Evolutionary conservation across 1,284 basidiomycete species (phyloP), one percentile per base, ranked within the genome.

Genomic region (Psilocybe mexicana): DNA sequence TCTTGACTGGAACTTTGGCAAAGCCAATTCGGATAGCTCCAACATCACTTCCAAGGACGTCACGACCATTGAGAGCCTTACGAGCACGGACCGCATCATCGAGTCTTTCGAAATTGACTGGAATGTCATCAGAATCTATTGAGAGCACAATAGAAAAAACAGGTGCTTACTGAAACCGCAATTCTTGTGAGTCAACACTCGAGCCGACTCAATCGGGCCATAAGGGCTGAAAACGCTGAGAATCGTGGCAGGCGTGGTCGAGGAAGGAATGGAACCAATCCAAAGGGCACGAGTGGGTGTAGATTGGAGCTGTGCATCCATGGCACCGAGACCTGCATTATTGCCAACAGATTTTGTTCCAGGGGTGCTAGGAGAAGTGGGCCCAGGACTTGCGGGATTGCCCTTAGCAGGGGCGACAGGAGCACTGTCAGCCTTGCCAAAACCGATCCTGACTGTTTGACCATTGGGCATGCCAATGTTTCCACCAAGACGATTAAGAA

Each of bases 21-120:
- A 95, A 99, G 1, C 96, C 96, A 61, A 98, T 97, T 45, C 94
- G 89, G 63, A 98, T 94, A 26, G 95, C 91, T 24, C 96, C 96
- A 42, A 98, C 93, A 62, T 98, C 96, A 63, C 90, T 91, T 7
- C 96, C 96, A 26, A 99, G 81, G 25, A 98, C 92, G 70, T 98
- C 96, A 48, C 94, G 88, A 24, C 94, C 94, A 69, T 98, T 96
- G 57, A 99, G 80, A 14, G 96, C 92, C 72, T 97, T 97, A 60
- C 96, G 85, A 35, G 96, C 96, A 28, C 93, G 82, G 57, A 98
- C 92, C 43, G 96, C 97, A 70, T 98, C 96, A 70, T 98, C 97
- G 47, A 98, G 81, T 57, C 94, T 88, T 74, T 99, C 96, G 73
- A 97, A 99, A 73, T 99, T 99, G 78, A 98, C 91, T 87, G 62